phyloP scores from a whole-genome alignment of 192 early-diverging fungal species.

The Mortierella antarctica region DNA sequence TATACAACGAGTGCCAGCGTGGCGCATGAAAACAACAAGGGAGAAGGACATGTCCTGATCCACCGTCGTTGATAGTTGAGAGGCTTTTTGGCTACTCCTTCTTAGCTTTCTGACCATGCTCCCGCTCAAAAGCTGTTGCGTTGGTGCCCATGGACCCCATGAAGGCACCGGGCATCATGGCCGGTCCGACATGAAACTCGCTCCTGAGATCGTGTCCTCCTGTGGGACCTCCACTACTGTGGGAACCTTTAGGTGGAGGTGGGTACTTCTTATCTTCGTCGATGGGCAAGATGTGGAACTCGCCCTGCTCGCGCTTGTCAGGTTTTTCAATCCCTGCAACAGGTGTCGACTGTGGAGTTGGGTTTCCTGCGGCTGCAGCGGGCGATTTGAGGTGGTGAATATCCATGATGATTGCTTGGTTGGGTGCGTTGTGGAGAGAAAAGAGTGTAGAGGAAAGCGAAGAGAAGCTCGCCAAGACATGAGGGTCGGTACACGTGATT shows the following conservation, averaged over 20 bases:
- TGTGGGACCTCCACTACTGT: not conserved
- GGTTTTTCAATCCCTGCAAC: not conserved
- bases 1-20: too few species aligned
- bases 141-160: slow-evolving; percentile 48
- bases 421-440: not conserved
- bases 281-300: slow-evolving; percentile 49
- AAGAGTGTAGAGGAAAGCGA: not conserved
- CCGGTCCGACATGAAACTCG: slow-evolving; percentile 37
- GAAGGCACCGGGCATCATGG: slow-evolving; percentile 42
- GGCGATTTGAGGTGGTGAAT: not conserved
- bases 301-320: slow-evolving; percentile 35
- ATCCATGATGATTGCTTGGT: not conserved
- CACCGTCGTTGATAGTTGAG: too few species aligned
- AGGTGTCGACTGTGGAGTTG: not conserved
- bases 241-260: slow-evolving; percentile 34
- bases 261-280: slow-evolving; percentile 49
- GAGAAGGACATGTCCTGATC: too few species aligned
- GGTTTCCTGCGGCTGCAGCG: not conserved
- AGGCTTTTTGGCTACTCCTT: slow-evolving; percentile 14
- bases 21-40: too few species aligned
- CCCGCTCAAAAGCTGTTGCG: slow-evolving; percentile 40
- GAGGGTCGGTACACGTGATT: too few species aligned
- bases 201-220: slow-evolving; percentile 15
- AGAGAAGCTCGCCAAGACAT: slow-evolving; percentile 5
- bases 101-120: slow-evolving; percentile 7